Evolutionary conservation across 192 early-diverging fungal genomes (phyloP).

Genomic region (Diversispora epigaea): DNA sequence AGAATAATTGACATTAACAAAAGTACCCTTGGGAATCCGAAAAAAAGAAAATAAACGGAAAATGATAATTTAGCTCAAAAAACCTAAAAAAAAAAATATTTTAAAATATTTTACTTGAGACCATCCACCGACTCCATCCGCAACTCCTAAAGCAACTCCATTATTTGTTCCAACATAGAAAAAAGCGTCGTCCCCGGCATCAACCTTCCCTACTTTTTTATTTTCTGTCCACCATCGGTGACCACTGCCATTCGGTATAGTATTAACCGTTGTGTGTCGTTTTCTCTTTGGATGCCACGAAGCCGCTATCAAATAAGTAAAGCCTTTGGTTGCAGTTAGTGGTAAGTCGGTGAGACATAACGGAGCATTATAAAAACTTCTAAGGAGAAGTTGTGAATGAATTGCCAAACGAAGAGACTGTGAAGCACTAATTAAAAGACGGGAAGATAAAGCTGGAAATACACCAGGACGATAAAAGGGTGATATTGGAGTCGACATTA

Average conservation of each 20-base stretch:
- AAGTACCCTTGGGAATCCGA: too few relatives aligned
- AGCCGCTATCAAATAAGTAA: constrained; percentile 29
- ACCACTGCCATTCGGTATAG: not conserved
- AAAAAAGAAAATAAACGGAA: constrained; percentile 17
- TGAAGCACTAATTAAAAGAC: constrained; percentile 23
- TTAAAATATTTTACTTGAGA: constrained; percentile 46
- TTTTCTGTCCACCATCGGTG: constrained; percentile 46
- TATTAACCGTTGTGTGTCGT: constrained; percentile 1
- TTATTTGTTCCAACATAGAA: constrained; percentile 53
- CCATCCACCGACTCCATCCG: constrained; percentile 64
- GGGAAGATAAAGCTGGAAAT: constrained; percentile 25
- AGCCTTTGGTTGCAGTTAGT: constrained; percentile 22
- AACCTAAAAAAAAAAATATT: constrained; percentile 12
- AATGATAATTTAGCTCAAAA: constrained; percentile 12
- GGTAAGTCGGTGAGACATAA: constrained; percentile 5
- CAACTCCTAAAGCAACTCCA: constrained; percentile 58
- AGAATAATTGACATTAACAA: not conserved
- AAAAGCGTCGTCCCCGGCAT: constrained; percentile 64
- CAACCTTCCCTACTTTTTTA: constrained; percentile 52
- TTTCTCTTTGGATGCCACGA: constrained; percentile 30
- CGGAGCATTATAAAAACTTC: constrained; percentile 19
- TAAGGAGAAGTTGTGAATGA: constrained; percentile 13
- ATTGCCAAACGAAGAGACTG: constrained; percentile 25
- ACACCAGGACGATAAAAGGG: constrained; percentile 30
- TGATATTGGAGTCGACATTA: constrained; percentile 28